Percentiles rank a stretch among this genome's conserved stretches.
Evolutionary conservation across 2,329 filamentous ascomycete species (phyloP).

Genomic region (Decorospora gaudefroyi): DNA sequence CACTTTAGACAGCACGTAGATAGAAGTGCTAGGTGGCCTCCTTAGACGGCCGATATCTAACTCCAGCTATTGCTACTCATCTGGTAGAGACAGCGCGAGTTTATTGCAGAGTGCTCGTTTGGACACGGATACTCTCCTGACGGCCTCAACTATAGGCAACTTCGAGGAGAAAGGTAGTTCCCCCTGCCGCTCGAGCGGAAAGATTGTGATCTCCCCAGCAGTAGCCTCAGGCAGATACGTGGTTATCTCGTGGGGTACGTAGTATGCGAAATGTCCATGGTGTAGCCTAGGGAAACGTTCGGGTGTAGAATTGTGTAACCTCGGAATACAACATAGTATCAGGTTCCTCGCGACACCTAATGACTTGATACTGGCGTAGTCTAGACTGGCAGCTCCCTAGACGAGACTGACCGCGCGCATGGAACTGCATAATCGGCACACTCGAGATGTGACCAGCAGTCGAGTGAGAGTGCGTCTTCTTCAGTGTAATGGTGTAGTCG

Average conservation of each 20-base stretch:
- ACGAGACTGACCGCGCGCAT: slow-evolving; percentile 1
- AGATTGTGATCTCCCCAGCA: background rate
- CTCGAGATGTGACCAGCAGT: background rate
- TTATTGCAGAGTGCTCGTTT: background rate
- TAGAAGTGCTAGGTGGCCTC: slow-evolving; percentile 15
- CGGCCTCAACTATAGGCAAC: background rate
- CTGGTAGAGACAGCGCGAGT: background rate
- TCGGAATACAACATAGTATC: slow-evolving; percentile 14
- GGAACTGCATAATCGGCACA: slow-evolving; percentile 1
- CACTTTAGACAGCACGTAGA: slow-evolving; percentile 13
- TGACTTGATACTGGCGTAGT: slow-evolving; percentile 1
- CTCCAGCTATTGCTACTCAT: background rate
- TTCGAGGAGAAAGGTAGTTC: background rate
- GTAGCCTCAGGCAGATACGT: too few species aligned
- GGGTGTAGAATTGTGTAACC: slow-evolving; percentile 14
- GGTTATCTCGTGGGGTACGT: background rate
- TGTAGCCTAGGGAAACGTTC: background rate
- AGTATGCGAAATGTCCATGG: background rate
- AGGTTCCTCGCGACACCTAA: slow-evolving; percentile 6
- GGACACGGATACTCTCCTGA: background rate
- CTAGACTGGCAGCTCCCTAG: background rate
- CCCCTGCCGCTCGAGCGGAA: background rate
- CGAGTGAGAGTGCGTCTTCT: slow-evolving; percentile 8
- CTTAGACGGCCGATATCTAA: background rate
- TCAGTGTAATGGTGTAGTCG: slow-evolving; percentile 13